Percentiles rank a stretch among this genome's conserved stretches.
Evolutionary conservation across 169 alveolate genomes (phyloP).

Genomic region (Eimeria brunetti): DNA sequence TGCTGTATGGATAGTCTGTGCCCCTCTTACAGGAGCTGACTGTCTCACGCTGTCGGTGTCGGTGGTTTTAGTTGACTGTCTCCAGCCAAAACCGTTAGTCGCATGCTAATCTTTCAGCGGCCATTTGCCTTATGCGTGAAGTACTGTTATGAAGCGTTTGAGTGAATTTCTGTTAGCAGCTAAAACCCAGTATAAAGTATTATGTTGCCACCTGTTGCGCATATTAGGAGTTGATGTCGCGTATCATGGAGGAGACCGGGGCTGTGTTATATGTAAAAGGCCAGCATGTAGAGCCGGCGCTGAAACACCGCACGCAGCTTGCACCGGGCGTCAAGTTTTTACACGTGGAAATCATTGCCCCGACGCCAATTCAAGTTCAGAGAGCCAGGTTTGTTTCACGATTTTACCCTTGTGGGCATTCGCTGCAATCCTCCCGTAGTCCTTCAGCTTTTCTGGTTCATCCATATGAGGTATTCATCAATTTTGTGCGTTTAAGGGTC

Average conservation of each 20-base stretch:
- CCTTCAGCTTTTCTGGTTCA: not conserved
- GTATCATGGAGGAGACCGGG: conserved; percentile 90
- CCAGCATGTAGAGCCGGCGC: conserved; percentile 87
- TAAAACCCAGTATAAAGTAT: not conserved
- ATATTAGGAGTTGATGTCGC: conserved; percentile 86
- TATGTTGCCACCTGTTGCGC: not conserved
- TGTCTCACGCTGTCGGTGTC: not conserved
- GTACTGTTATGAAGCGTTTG: not conserved
- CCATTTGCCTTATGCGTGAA: not conserved
- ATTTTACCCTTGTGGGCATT: not conserved
- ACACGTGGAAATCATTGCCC: conserved; percentile 91
- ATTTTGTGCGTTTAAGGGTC: not conserved
- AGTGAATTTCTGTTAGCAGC: not conserved
- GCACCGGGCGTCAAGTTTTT: conserved; percentile 86
- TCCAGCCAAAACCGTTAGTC: not conserved
- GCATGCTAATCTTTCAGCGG: not conserved
- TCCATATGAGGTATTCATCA: not conserved
- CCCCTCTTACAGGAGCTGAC: too few relatives aligned
- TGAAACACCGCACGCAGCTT: conserved; percentile 80
- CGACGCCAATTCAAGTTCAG: conserved; percentile 90
- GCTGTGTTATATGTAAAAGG: conserved; percentile 91
- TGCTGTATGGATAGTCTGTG: not conserved
- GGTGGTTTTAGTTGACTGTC: not conserved
- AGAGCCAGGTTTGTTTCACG: conserved; percentile 86
- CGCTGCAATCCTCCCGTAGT: not conserved